Conservation (phyloP, 2,329 filamentous ascomycete species). For the Exserohilum rostratum region DNA sequence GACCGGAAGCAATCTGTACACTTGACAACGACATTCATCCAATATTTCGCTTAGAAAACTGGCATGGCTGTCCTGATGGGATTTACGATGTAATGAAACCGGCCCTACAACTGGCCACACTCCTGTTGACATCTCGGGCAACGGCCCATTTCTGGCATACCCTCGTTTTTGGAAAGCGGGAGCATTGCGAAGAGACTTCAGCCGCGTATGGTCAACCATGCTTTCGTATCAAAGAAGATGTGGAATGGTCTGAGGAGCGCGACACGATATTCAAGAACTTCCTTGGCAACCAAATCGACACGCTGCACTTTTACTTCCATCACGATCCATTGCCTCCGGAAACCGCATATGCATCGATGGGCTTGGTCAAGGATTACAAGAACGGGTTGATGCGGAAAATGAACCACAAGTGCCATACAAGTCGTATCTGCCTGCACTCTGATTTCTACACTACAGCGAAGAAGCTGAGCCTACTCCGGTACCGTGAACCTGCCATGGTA, state of each 20-base stretch:
- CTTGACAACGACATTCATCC: constrained; percentile 47
- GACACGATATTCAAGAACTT: constrained; percentile 39
- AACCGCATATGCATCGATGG: constrained; percentile 48
- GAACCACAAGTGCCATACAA: constrained; percentile 45
- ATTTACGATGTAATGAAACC: constrained; percentile 49
- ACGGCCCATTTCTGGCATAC: constrained; percentile 49
- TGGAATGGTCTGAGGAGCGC: constrained; percentile 41
- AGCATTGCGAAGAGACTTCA: constrained; percentile 37
- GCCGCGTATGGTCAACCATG: constrained; percentile 41
- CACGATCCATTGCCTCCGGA: constrained; percentile 44
- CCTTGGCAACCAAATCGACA: constrained; percentile 41
- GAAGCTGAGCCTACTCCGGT: constrained; percentile 45
- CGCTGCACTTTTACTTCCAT: constrained; percentile 49
- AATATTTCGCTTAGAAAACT: constrained; percentile 48
- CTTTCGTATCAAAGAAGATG: constrained; percentile 44
- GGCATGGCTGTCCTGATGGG: constrained; percentile 47
- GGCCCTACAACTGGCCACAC: constrained; percentile 42
- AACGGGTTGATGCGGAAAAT: constrained; percentile 45
- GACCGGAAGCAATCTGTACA: constrained; percentile 29
- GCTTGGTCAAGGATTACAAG: constrained; percentile 47
- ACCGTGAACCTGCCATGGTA: constrained; percentile 49
- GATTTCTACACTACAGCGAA: constrained; percentile 51
- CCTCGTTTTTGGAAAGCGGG: constrained; percentile 45
- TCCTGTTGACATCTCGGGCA: constrained; percentile 44
- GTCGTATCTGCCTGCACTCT: constrained; percentile 48